A percentile compares a stretch with the other conserved stretches of the same genome.
phyloP scores from a whole-genome alignment of 352 stramenopile genomes.

The Phytopythium oedochilum region DNA sequence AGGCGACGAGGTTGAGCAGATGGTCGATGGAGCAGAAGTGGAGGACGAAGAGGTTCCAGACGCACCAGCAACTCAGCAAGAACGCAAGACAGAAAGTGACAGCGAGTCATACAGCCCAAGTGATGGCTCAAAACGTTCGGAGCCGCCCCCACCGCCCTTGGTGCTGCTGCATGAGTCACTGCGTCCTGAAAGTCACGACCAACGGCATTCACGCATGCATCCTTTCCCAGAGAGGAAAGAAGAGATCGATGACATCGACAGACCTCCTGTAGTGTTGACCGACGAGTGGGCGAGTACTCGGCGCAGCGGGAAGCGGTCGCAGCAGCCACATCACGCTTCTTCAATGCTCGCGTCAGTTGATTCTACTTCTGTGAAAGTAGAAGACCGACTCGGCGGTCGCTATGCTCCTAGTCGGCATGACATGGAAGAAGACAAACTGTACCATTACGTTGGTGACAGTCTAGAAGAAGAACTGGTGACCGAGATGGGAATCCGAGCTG shows the following conservation, averaged over 20 bases:
- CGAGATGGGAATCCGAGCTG: too few species aligned
- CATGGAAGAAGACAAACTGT: too few species aligned
- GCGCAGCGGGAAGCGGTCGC: conserved; percentile 11
- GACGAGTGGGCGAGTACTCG: conserved; percentile 22
- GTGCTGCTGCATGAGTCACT: neutral
- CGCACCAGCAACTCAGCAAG: neutral
- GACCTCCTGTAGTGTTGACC: neutral
- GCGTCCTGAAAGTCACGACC: neutral
- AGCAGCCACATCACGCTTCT: neutral
- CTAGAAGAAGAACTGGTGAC: too few species aligned
- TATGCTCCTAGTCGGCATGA: too few species aligned
- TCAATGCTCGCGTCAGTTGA: too few species aligned
- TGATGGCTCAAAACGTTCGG: neutral
- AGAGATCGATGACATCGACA: neutral
- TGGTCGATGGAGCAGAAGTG: neutral
- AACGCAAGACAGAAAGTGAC: neutral
- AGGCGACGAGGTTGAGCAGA: neutral
- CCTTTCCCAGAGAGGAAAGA: neutral
- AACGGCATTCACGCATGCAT: neutral
- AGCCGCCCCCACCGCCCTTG: neutral
- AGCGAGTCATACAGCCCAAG: too few species aligned
- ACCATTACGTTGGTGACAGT: too few species aligned
- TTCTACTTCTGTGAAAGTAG: too few species aligned
- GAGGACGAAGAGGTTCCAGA: neutral
- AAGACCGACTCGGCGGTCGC: too few species aligned